Base-by-base conservation (phyloP, 2,329 filamentous ascomycete genomes). In the Alternaria sp. region DNA sequence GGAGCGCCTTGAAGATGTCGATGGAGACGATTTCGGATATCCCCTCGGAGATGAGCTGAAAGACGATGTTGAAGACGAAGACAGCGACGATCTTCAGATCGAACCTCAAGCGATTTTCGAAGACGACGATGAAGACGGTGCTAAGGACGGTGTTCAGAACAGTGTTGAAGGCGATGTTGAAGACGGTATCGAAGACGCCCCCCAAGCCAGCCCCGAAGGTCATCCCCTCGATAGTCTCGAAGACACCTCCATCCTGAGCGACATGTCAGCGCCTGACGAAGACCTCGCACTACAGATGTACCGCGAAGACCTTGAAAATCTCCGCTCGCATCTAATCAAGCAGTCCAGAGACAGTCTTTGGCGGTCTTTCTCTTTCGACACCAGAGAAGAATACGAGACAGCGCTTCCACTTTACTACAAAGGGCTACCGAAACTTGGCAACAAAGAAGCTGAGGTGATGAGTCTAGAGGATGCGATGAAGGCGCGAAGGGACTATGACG, bases 151-250 rank as follows among this genome's bases (percentile, higher is more conserved):
- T 9, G 14, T 37, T 37, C 14, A 15, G 30, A 2, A 37, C 30
- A 37, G 3, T 33, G 30, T 7, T 37, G 33, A n/a, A 37, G 33
- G 33, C 33, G 33, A 2, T 37, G 7, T n/a, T 37, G 14, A 9
- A 9, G 7, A 37, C 14, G 5, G 4, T n/a, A 10, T n/a, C 33
- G 15, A n/a, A 37, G 33, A 37, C 7, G 15, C 33, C 2, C 8
- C 33, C 33, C 33, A 37, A n/a, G 33, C 33, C 15, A 37, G 2
- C 33, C 2, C 33, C 33, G 5, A 37, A 37, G 33, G 0, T 0
- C 0, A 37, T 37, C 4, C 33, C 2, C 0, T n/a, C 33, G 0
- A 37, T 37, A 8, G 0, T 5, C 33, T 37, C 14, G 20, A 47
- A 11, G 11, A 25, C 21, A 15, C 12, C 20, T 47, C 33, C 4